Percentiles rank a stretch among this genome's conserved stretches.
These are phyloP conservation scores for Panaeolus papilionaceus DNA, from an alignment of 768 basidiomycete species.

Conservation along the genomic window DNA sequence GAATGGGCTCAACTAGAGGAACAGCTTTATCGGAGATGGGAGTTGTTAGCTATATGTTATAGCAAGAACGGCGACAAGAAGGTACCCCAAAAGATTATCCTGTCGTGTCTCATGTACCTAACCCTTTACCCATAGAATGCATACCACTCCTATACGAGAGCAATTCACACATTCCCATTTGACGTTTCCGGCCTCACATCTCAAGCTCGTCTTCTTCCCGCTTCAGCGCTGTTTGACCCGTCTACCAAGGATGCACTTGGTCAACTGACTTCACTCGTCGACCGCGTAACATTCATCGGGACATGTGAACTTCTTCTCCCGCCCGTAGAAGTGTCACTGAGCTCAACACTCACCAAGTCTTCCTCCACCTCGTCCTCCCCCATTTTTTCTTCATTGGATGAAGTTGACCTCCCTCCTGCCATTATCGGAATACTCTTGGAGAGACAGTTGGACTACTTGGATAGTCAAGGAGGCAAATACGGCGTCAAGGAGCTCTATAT, in stretches of 20 bases:
- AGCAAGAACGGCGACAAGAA: slow-evolving; percentile 78
- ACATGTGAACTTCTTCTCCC: slow-evolving; percentile 68
- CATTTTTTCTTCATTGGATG: not conserved
- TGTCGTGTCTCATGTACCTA: not conserved
- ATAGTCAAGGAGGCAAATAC: slow-evolving; percentile 62
- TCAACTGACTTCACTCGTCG: slow-evolving; percentile 66
- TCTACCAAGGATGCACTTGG: slow-evolving; percentile 45
- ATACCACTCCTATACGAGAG: slow-evolving; percentile 58
- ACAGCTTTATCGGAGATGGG: slow-evolving; percentile 76
- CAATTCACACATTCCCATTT: slow-evolving; percentile 63
- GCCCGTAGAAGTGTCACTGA: slow-evolving; percentile 56
- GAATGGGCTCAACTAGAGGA: slow-evolving; percentile 69
- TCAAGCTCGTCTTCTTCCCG: slow-evolving; percentile 35
- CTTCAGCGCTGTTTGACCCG: slow-evolving; percentile 44
- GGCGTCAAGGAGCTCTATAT: slow-evolving; percentile 49
- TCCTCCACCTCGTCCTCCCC: slow-evolving; percentile 16
- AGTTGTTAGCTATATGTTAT: slow-evolving; percentile 81
- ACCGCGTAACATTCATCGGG: slow-evolving; percentile 70
- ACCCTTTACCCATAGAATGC: slow-evolving; percentile 53
- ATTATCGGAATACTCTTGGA: slow-evolving; percentile 65
- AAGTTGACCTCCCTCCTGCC: slow-evolving; percentile 26
- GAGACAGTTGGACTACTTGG: slow-evolving; percentile 63
- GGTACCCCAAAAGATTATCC: slow-evolving; percentile 45
- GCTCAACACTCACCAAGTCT: slow-evolving; percentile 21
- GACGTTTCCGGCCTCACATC: slow-evolving; percentile 43